These are phyloP conservation scores for Fusarium vanettenii DNA, from an alignment of 2,329 filamentous ascomycete species.

Conservation along the genomic window DNA sequence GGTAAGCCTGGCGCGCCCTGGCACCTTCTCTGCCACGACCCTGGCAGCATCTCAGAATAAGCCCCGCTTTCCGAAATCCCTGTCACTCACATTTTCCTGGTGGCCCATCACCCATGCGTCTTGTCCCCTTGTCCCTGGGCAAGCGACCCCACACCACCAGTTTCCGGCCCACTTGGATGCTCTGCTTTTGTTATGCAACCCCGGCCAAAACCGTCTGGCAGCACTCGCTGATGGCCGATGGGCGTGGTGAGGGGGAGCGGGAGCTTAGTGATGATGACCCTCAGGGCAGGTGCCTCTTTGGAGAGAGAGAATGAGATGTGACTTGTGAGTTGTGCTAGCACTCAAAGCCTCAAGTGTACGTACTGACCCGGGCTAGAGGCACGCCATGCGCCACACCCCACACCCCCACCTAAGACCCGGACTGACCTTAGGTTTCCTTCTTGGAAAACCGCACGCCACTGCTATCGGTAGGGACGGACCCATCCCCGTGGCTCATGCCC, in stretches of 20 bases:
- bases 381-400: slow-evolving; percentile 2
- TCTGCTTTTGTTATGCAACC: slow-evolving; percentile 9
- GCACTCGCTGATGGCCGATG: slow-evolving; percentile 19
- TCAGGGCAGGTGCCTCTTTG: slow-evolving; percentile 35
- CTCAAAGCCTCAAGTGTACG: neutral
- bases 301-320: slow-evolving; percentile 1
- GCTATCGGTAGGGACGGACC: slow-evolving; percentile 19
- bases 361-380: neutral
- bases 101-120: neutral
- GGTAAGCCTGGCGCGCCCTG: neutral
- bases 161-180: neutral
- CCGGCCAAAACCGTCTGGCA: slow-evolving; percentile 30
- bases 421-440: neutral
- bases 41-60: slow-evolving; percentile 3
- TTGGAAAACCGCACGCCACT: slow-evolving; percentile 18
- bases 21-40: slow-evolving; percentile 14
- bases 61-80: slow-evolving; percentile 3
- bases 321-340: neutral
- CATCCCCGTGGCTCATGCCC: slow-evolving; percentile 34
- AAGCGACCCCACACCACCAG: slow-evolving; percentile 30
- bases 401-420: neutral
- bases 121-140: slow-evolving; percentile 20
- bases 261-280: slow-evolving; percentile 34
- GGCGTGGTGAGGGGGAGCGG: slow-evolving; percentile 30
- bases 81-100: slow-evolving; percentile 16